These are phyloP conservation scores for Naganishia sp. DNA, from an alignment of 1,284 basidiomycete species.

Conservation along the genomic window DNA sequence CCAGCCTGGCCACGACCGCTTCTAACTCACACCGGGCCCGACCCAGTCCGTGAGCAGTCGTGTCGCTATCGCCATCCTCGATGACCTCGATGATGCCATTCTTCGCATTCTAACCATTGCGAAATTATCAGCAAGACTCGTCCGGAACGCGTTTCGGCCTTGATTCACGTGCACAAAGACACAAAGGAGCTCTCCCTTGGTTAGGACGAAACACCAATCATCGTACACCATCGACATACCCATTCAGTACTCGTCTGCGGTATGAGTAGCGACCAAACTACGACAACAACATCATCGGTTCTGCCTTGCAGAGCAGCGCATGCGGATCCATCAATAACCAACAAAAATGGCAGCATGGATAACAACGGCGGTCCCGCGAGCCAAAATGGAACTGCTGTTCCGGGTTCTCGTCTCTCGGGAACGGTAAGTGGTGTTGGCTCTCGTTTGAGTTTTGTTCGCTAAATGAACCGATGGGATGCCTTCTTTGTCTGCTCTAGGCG, in stretches of 20 bases:
- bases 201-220: not conserved
- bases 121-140: not conserved
- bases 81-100: not conserved
- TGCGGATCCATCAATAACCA: not conserved
- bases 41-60: not conserved
- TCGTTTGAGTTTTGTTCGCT: not conserved
- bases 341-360: not conserved
- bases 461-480: not conserved
- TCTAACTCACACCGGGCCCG: conserved; percentile 11
- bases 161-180: conserved; percentile 15
- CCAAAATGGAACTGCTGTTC: conserved; percentile 9
- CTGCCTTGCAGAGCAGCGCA: not conserved
- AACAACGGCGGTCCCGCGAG: conserved; percentile 14
- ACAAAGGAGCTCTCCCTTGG: conserved; percentile 20
- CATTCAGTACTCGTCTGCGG: too few species aligned
- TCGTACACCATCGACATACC: not conserved
- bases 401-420: conserved; percentile 7
- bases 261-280: conserved; percentile 2
- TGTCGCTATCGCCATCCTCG: conserved; percentile 3
- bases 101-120: not conserved
- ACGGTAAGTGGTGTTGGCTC: not conserved
- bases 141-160: conserved; percentile 3
- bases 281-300: conserved; percentile 2
- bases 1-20: conserved; percentile 1
- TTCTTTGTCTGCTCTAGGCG: not conserved